Conservation (phyloP, 345 rosid species). For the Eutrema yunnanense region DNA sequence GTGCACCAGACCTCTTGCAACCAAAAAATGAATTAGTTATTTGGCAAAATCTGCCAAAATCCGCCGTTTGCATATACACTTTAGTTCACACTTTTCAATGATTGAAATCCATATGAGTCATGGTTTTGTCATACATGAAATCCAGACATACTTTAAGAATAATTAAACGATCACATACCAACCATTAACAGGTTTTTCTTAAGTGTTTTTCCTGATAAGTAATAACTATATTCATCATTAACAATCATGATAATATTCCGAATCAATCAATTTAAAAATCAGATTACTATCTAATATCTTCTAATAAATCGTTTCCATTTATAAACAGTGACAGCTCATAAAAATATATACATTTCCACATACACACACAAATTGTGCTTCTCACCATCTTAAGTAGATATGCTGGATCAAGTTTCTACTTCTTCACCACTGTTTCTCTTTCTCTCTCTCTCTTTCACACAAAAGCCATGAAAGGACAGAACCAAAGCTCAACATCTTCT, state of each 20-base stretch:
- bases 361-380: constrained; percentile 8
- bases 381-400: constrained; percentile 17
- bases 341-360: neutral
- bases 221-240: neutral
- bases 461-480: constrained; percentile 41
- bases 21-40: neutral
- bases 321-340: neutral
- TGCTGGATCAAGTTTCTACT: neutral
- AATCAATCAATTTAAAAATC: constrained; percentile 1
- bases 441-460: neutral
- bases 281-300: neutral
- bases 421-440: neutral
- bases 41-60: neutral
- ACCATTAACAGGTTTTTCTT: neutral
- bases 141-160: neutral
- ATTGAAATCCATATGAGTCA: neutral
- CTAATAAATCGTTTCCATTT: neutral
- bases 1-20: too few relatives aligned
- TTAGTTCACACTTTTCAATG: neutral
- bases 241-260: neutral
- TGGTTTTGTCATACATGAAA: constrained; percentile 6
- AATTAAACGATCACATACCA: neutral
- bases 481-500: constrained; percentile 40
- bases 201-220: neutral
- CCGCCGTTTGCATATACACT: neutral